Evolutionary conservation across 352 stramenopile species (phyloP), one percentile per base, ranked within the genome.

Genomic region (Thalassiosira hispida): DNA sequence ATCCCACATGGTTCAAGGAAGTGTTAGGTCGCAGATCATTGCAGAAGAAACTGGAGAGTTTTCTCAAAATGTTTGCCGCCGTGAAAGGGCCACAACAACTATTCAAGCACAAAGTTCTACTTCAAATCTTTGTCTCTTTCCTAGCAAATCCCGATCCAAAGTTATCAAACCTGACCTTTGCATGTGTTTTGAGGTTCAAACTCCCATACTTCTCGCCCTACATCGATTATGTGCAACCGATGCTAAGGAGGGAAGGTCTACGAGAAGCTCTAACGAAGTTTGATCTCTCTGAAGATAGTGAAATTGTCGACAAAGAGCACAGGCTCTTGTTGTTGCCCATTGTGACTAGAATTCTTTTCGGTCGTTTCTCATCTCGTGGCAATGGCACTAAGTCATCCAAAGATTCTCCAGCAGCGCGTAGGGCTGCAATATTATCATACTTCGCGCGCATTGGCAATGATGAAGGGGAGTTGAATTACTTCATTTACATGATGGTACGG

Each of bases 321-420:
- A 79, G 87, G 14, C 55, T 74, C 11, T 38, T 73, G 1, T 64
- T 95, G 0, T 55, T 93, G n/a, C 80, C 83, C 25, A 79, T 94
- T 44, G 64, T 94, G 11, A 85, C 80, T n/a, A 73, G 91, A 68
- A 90, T 95, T 51, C 68, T 95, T 18, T 94, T 93, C 75, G 91
- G 91, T 12, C 83, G 88, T 57, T 63, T 94, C 18, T 86, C 81
- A 46, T 61, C 87, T 33, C 53, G 77, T 35, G 78, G 78, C 11
- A 81, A 66, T 62, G 72, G 74, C 25, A 63, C 71, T 7, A 89
- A 88, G 81, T 88, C 84, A 16, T 84, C 79, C 23, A 94, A 92
- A 76, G 87, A 94, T 82, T 88, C 88, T 56, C 90, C 88, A 35
- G 68, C 78, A 46, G 73, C 85, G 12, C 73, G 84, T 49, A 68